Percentiles rank a stretch among this genome's conserved stretches.
Conservation (phyloP, 2,329 filamentous ascomycete genomes). For the Botrytis squamosa region DNA sequence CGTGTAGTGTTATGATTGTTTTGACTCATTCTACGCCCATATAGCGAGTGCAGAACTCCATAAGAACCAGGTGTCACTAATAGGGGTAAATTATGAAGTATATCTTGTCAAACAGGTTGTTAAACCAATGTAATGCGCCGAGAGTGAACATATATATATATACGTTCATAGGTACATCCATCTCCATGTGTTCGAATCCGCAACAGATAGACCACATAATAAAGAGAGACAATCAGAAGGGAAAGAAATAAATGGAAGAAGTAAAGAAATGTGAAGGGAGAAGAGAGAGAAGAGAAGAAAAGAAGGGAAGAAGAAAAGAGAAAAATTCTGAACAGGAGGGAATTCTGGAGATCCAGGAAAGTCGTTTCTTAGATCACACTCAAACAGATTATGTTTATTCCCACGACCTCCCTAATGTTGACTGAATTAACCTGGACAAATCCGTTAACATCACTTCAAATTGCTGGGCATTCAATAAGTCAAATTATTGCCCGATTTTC, state of each 20-base stretch:
- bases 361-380: background rate
- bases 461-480: background rate
- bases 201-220: background rate
- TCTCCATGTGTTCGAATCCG: background rate
- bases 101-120: background rate
- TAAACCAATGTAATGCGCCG: background rate
- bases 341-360: background rate
- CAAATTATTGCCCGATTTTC: background rate
- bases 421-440: background rate
- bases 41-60: background rate
- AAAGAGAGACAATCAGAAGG: background rate
- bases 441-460: background rate
- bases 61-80: background rate
- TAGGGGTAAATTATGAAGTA: fast-evolving
- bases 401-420: background rate
- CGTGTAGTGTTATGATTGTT: background rate
- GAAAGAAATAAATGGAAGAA: background rate
- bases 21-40: background rate
- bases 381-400: background rate
- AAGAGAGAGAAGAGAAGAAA: background rate
- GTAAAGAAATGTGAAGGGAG: background rate
- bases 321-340: background rate
- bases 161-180: background rate
- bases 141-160: background rate
- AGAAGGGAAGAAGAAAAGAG: background rate